A percentile compares a stretch with the other conserved stretches of the same genome.
Evolutionary conservation across 306 rosid genomes (phyloP).

Genomic region (Betula pendula): DNA sequence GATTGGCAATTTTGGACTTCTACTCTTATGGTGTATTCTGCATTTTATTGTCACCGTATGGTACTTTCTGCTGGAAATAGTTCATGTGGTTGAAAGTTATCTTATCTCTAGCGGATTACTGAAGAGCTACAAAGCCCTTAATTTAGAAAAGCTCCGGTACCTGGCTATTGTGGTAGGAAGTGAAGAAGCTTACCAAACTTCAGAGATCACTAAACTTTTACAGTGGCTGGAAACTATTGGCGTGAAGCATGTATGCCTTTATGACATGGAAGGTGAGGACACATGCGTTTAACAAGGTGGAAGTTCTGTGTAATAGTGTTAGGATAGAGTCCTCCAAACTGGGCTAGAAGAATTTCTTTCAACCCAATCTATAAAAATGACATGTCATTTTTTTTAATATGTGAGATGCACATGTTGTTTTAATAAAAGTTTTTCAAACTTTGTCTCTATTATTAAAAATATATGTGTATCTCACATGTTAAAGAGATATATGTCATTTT

Average conservation of each 20-base stretch:
- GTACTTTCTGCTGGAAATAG: slow-evolving; percentile 41
- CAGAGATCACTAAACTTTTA: slow-evolving; percentile 61
- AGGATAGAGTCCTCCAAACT: no score
- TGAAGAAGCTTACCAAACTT: slow-evolving; percentile 68
- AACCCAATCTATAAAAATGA: no score
- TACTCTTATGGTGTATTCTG: slow-evolving; percentile 63
- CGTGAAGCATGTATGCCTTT: slow-evolving; percentile 70
- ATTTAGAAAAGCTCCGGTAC: slow-evolving; percentile 41
- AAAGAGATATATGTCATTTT: no score
- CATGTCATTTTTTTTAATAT: no score
- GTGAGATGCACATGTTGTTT: no score
- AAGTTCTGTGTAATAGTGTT: slow-evolving; percentile 15
- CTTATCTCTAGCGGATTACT: slow-evolving; percentile 60
- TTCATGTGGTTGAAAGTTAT: slow-evolving; percentile 51
- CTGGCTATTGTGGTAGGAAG: slow-evolving; percentile 85
- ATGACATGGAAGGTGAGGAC: slow-evolving; percentile 73
- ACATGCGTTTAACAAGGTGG: slow-evolving; percentile 16
- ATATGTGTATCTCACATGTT: no score
- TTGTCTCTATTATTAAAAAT: no score
- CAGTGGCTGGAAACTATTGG: slow-evolving; percentile 70
- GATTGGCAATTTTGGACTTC: slow-evolving; percentile 59
- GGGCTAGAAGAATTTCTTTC: no score
- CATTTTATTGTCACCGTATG: slow-evolving; percentile 49
- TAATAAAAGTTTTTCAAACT: no score
- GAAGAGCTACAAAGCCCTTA: slow-evolving; percentile 51